phyloP scores from a whole-genome alignment of 495 filamentous ascomycete genomes.

The Xylaria nigripes region DNA sequence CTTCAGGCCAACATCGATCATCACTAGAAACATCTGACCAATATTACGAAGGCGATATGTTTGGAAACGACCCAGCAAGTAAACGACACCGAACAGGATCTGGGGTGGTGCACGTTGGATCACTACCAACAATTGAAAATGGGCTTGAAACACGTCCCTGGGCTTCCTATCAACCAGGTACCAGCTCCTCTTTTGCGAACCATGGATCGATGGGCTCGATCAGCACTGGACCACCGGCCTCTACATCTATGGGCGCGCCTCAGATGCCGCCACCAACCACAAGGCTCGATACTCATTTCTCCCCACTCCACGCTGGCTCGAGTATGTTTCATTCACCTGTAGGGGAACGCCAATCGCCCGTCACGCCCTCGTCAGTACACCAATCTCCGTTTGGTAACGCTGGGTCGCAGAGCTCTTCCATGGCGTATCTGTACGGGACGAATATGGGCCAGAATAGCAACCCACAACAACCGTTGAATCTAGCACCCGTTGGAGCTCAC shows the following conservation, averaged over 20 bases:
- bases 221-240: slow-evolving; percentile 21
- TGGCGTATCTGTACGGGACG: slow-evolving; percentile 23
- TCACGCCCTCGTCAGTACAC: slow-evolving; percentile 20
- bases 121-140: slow-evolving; percentile 12
- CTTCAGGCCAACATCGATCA: slow-evolving; percentile 16
- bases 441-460: slow-evolving; percentile 17
- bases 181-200: slow-evolving; percentile 15
- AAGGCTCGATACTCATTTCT: slow-evolving; percentile 25
- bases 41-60: slow-evolving; percentile 25
- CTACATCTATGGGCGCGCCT: slow-evolving; percentile 19
- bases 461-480: slow-evolving; percentile 21
- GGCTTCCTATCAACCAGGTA: slow-evolving; percentile 17
- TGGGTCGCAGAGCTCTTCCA: slow-evolving; percentile 17
- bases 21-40: slow-evolving; percentile 16
- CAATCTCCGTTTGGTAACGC: slow-evolving; percentile 19
- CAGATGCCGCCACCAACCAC: slow-evolving; percentile 25
- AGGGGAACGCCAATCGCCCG: slow-evolving; percentile 22
- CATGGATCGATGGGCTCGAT: slow-evolving; percentile 22
- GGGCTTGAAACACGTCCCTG: slow-evolving; percentile 22
- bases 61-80: slow-evolving; percentile 20
- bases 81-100: slow-evolving; percentile 25
- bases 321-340: slow-evolving; percentile 17
- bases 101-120: slow-evolving; percentile 11
- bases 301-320: slow-evolving; percentile 18
- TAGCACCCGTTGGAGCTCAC: slow-evolving; percentile 23